Evolutionary conservation across 1,284 basidiomycete genomes (phyloP).

Genomic region (Ganoderma meredithae): DNA sequence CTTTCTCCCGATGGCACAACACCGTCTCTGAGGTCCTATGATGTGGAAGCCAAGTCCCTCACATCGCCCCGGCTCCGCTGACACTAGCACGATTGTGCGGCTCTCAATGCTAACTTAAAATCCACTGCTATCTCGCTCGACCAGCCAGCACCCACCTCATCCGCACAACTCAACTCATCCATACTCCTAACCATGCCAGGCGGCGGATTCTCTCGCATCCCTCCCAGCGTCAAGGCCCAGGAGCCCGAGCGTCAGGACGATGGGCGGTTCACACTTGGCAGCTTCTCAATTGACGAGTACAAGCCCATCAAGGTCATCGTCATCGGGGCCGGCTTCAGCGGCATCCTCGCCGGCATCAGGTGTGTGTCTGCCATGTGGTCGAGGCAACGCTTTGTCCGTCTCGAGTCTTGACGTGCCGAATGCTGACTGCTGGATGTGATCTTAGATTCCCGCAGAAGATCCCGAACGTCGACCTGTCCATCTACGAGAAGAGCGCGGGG

Average conservation of each 20-base stretch:
- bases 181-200: neutral
- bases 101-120: neutral
- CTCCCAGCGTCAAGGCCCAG: neutral
- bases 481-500: slow-evolving; percentile 63
- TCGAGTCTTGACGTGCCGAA: neutral
- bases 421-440: no score
- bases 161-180: neutral
- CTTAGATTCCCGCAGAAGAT: slow-evolving; percentile 58
- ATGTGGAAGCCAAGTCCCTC: neutral
- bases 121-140: neutral
- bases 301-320: slow-evolving; percentile 57
- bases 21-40: neutral
- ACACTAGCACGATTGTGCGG: neutral
- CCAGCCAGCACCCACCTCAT: neutral
- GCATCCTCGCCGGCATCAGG: slow-evolving; percentile 64
- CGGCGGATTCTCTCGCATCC: neutral
- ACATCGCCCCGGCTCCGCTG: neutral
- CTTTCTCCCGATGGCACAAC: neutral
- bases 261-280: slow-evolving; percentile 17
- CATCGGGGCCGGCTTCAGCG: slow-evolving; percentile 62
- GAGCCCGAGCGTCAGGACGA: neutral
- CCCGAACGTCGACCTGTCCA: slow-evolving; percentile 58
- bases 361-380: neutral
- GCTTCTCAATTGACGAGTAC: slow-evolving; percentile 54
- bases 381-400: no score